Evolutionary conservation across 75 land plant genomes (phyloP).

Genomic region (Sequoia sempervirens): DNA sequence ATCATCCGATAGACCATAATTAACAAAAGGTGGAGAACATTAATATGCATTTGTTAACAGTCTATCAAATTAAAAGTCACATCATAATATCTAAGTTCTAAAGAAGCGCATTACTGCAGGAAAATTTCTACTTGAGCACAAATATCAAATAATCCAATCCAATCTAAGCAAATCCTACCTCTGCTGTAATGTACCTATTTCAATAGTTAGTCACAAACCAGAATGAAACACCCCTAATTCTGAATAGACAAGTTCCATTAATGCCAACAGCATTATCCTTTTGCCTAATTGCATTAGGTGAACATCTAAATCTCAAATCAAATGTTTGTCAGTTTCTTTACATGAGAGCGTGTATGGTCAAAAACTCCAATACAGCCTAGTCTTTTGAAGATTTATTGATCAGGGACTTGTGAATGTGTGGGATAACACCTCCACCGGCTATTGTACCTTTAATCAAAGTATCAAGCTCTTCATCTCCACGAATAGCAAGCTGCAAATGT

Average conservation of each 20-base stretch:
- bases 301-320: background rate
- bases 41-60: background rate
- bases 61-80: background rate
- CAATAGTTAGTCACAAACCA: background rate
- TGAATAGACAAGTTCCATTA: background rate
- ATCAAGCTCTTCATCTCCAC: constrained; percentile 67
- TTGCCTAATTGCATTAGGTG: background rate
- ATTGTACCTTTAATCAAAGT: constrained; percentile 49
- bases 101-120: background rate
- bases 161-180: background rate
- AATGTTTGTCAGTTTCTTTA: constrained; percentile 1
- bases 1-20: background rate
- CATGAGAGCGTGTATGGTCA: background rate
- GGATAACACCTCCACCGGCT: constrained; percentile 65
- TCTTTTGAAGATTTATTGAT: constrained; percentile 59
- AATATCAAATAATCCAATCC: background rate
- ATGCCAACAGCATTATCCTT: background rate
- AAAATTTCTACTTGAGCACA: background rate
- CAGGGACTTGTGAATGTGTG: constrained; percentile 66
- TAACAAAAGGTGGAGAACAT: background rate
- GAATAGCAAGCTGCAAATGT: constrained; percentile 59
- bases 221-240: background rate
- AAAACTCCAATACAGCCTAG: background rate
- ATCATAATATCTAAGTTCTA: background rate
- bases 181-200: background rate